Percentiles rank a stretch among this genome's conserved stretches.
phyloP scores from a whole-genome alignment of 169 alveolate genomes.

The Eimeria falciformis region DNA sequence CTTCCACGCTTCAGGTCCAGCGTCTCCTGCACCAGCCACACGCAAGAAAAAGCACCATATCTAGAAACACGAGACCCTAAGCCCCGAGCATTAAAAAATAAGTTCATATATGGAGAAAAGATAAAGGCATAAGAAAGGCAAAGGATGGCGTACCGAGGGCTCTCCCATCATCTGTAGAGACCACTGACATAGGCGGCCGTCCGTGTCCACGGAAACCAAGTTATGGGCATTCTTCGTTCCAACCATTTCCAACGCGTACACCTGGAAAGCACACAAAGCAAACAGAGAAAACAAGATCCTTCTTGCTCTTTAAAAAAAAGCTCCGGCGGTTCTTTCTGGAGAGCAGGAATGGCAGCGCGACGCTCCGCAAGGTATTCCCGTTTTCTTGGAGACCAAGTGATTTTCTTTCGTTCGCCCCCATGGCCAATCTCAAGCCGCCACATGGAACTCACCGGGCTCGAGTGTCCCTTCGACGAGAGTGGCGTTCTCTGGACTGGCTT shows the following conservation, averaged over 20 bases:
- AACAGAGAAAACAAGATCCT: not conserved
- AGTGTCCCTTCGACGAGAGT: constrained; percentile 89
- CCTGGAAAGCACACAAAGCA: constrained; percentile 34
- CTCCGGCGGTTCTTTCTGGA: not conserved
- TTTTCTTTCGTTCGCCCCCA: not conserved
- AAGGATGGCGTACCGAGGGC: too few relatives aligned
- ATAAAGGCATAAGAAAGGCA: too few relatives aligned
- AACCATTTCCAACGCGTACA: constrained; percentile 89
- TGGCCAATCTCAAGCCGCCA: not conserved
- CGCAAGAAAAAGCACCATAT: too few relatives aligned
- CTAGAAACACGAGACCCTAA: too few relatives aligned
- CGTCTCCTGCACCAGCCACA: constrained; percentile 18
- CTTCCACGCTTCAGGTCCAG: constrained; percentile 52
- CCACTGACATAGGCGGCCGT: constrained; percentile 95
- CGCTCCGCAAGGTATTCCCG: not conserved
- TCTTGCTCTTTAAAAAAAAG: not conserved
- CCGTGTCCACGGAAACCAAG: constrained; percentile 90
- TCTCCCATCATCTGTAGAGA: constrained; percentile 88
- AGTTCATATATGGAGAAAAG: too few relatives aligned
- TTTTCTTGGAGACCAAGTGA: too few relatives aligned
- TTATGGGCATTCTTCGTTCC: constrained; percentile 94
- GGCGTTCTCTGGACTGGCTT: constrained; percentile 90
- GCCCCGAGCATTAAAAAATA: too few relatives aligned
- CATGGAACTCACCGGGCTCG: constrained; percentile 84
- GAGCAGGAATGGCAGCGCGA: not conserved